phyloP scores from a whole-genome alignment of 306 rosid species.

The Rosa persica region DNA sequence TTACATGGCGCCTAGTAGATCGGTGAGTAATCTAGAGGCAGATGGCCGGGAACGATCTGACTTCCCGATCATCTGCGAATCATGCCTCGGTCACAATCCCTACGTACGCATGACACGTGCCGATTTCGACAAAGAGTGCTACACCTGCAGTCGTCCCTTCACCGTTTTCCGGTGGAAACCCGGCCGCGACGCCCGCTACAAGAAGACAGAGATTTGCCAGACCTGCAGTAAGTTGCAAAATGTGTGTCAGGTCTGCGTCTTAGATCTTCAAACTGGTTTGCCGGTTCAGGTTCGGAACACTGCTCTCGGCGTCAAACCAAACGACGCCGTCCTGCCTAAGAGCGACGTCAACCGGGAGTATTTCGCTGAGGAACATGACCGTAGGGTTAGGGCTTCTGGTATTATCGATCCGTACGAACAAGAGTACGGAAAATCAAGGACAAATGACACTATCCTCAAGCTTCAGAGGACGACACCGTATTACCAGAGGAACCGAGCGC shows the following conservation, averaged over 20 bases:
- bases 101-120: conserved; percentile 43
- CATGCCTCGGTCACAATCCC: background rate
- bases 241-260: conserved; percentile 87
- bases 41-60: background rate
- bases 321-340: conserved; percentile 74
- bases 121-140: conserved; percentile 83
- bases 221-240: conserved; percentile 84
- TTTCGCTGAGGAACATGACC: conserved; percentile 90
- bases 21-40: background rate
- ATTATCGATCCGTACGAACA: background rate
- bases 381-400: conserved; percentile 62
- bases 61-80: background rate
- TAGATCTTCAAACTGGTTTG: conserved; percentile 82
- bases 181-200: conserved; percentile 81
- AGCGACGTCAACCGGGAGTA: conserved; percentile 87
- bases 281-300: conserved; percentile 87
- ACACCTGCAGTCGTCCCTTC: conserved; percentile 85
- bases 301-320: conserved; percentile 65
- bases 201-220: conserved; percentile 86
- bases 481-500: conserved; percentile 82
- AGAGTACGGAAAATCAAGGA: conserved; percentile 74
- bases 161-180: conserved; percentile 94
- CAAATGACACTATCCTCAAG: conserved; percentile 85
- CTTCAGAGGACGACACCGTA: conserved; percentile 89
- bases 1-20: background rate